Evolutionary conservation across 2,329 filamentous ascomycete genomes (phyloP).

Genomic region (Neoscytalidium dimidiatum): DNA sequence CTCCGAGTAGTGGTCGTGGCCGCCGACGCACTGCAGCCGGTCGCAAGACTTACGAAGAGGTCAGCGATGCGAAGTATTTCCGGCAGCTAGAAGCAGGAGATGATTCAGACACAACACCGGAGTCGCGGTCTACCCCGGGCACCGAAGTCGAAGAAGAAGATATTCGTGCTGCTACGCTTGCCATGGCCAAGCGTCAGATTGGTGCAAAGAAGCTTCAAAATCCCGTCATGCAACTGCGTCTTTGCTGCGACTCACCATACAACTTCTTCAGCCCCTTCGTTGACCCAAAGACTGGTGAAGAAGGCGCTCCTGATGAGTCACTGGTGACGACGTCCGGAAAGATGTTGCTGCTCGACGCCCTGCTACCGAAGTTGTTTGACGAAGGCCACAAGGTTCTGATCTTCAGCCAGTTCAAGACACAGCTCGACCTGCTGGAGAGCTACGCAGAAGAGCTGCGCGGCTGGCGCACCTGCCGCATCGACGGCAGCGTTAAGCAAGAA

Average conservation of each 20-base stretch:
- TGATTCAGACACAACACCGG: constrained; percentile 41
- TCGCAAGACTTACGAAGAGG: constrained; percentile 61
- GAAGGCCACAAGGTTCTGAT: constrained; percentile 88
- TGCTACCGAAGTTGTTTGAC: constrained; percentile 73
- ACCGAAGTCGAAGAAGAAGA: constrained; percentile 61
- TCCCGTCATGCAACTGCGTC: constrained; percentile 83
- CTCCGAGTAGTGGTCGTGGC: constrained; percentile 55
- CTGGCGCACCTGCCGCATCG: constrained; percentile 87
- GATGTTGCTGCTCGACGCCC: constrained; percentile 88
- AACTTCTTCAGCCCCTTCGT: constrained; percentile 93
- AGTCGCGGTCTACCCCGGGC: constrained; percentile 37
- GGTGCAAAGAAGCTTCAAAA: constrained; percentile 90
- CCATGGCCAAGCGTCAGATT: constrained; percentile 85
- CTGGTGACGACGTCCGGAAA: constrained; percentile 89
- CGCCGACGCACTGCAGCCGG: constrained; percentile 43
- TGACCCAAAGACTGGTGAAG: constrained; percentile 47
- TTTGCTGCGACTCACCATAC: constrained; percentile 91
- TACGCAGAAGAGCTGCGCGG: constrained; percentile 77
- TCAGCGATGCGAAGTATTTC: constrained; percentile 86
- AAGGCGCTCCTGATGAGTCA: constrained; percentile 65
- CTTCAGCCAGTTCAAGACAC: constrained; percentile 95
- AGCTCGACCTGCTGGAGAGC: constrained; percentile 85
- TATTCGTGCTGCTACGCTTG: constrained; percentile 67
- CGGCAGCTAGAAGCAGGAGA: constrained; percentile 62
- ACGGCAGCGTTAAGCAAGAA: constrained; percentile 77